Conservation (phyloP, 2,329 filamentous ascomycete species). For the Epichloe brachyelytri region DNA sequence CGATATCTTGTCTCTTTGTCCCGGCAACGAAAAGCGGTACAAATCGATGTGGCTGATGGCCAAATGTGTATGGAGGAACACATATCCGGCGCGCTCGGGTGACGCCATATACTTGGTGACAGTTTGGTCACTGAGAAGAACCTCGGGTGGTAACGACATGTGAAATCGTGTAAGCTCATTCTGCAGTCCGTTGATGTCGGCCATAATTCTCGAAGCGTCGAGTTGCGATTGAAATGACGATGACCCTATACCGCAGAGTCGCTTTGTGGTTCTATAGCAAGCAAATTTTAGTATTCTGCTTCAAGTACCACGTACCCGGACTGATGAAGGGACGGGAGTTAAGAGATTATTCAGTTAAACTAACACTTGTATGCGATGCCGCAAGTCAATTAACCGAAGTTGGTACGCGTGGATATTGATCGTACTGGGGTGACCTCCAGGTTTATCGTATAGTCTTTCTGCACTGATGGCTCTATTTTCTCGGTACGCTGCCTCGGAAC, state of each 20-base stretch:
- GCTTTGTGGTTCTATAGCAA: slow-evolving; percentile 14
- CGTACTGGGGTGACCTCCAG: slow-evolving; percentile 11
- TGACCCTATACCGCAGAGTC: slow-evolving; percentile 11
- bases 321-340: no score
- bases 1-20: slow-evolving; percentile 19
- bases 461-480: slow-evolving; percentile 18
- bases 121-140: slow-evolving; percentile 22
- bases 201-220: slow-evolving; percentile 26
- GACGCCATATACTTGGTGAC: slow-evolving; percentile 19
- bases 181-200: slow-evolving; percentile 23
- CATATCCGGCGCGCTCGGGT: slow-evolving; percentile 20
- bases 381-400: slow-evolving; percentile 22
- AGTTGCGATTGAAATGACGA: slow-evolving; percentile 11
- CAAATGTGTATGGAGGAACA: slow-evolving; percentile 25
- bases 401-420: slow-evolving; percentile 22
- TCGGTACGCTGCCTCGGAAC: slow-evolving; percentile 20
- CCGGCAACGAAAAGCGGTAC: slow-evolving; percentile 26
- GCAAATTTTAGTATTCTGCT: neutral
- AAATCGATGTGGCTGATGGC: slow-evolving; percentile 25
- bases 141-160: slow-evolving; percentile 20
- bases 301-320: neutral
- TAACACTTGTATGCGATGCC: slow-evolving; percentile 25
- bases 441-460: slow-evolving; percentile 19
- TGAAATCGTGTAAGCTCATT: slow-evolving; percentile 23
- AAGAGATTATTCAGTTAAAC: slow-evolving; percentile 2